A percentile compares a stretch with the other conserved stretches of the same genome.
Evolutionary conservation across 202 grass and related monocot species (phyloP).

Genomic region (Cymbopogon flexuosus): DNA sequence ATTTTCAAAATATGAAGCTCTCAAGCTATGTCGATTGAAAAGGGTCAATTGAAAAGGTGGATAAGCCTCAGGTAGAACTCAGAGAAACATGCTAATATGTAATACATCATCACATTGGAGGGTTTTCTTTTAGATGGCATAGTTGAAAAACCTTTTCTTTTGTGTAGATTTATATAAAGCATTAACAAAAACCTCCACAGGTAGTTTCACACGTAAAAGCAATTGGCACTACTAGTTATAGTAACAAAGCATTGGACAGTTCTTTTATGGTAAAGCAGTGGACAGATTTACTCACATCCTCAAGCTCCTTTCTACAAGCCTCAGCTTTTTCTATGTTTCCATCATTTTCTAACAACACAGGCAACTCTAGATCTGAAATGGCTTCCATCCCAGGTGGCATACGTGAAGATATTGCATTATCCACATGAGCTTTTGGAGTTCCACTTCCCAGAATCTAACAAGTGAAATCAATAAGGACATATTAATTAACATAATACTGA

Average conservation of each 20-base stretch:
- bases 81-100: conserved; percentile 22
- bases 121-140: not conserved
- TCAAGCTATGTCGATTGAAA: conserved; percentile 14
- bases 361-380: conserved; percentile 66
- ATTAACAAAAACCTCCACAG: not conserved
- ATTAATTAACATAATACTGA: conserved; percentile 12
- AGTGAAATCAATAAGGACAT: conserved; percentile 38
- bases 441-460: conserved; percentile 48
- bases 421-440: conserved; percentile 38
- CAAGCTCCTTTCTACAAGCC: conserved; percentile 76
- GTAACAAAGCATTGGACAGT: not conserved
- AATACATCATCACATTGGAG: not conserved
- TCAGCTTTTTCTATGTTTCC: conserved; percentile 84
- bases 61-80: not conserved
- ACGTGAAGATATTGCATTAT: conserved; percentile 38
- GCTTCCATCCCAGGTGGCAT: conserved; percentile 33
- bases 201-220: not conserved
- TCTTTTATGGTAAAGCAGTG: conserved; percentile 23
- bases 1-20: not conserved
- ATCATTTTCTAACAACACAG: conserved; percentile 65
- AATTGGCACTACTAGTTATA: conserved; percentile 3
- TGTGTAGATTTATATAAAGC: not conserved
- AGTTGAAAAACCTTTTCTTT: not conserved
- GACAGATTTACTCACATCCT: conserved; percentile 68
- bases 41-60: conserved; percentile 14